Base-by-base conservation (phyloP, 345 rosid genomes). In the Microthlaspi erraticum region DNA sequence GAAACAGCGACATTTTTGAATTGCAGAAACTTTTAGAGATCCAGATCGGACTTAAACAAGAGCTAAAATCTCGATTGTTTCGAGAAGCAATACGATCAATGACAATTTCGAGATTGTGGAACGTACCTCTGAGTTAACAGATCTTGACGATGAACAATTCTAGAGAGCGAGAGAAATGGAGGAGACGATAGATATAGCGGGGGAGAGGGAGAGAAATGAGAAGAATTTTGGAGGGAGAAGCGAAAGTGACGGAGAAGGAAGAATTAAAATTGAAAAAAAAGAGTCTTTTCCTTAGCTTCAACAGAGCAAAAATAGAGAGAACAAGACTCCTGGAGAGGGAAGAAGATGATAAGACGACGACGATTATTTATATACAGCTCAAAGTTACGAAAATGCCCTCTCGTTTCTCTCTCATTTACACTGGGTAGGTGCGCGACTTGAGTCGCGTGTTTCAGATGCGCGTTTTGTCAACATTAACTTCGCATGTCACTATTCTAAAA, bases 191-290 rank as follows among this genome's bases (percentile, higher is more conserved):
- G 39, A 51, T 5, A 43, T 19, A 17, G 39, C 6, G 1, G 54
- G 54, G 33, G 38, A 7, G 29, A 26, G 4, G 4, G 29, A 26
- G 29, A 31, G 14, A 13, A 50, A 38, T 9, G 16, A 39, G 66
- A 48, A 58, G 49, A 58, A 56, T 0, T 16, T 5, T 4, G 1
- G 29, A 70, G 31, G 74, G 46, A 38, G 58, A 49, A 66, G 68
- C 54, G 68, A 66, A 51, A 60, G 68, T 0, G 42, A 51, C 60
- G 73, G 73, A 66, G 71, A 58, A 52, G 73, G 71, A 58, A 52
- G 73, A 66, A 66, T 8, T 5, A 42, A 41, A 23, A 34, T 51
- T 61, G 29, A 26, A 16, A 10, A 10, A 46, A 58, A 44, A 19
- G 10, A 13, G 51, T 43, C 57, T 34, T 46, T 44, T 33, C n/a